Evolutionary conservation across 1,284 basidiomycete species (phyloP).

Genomic region (Cryptococcus sp.): DNA sequence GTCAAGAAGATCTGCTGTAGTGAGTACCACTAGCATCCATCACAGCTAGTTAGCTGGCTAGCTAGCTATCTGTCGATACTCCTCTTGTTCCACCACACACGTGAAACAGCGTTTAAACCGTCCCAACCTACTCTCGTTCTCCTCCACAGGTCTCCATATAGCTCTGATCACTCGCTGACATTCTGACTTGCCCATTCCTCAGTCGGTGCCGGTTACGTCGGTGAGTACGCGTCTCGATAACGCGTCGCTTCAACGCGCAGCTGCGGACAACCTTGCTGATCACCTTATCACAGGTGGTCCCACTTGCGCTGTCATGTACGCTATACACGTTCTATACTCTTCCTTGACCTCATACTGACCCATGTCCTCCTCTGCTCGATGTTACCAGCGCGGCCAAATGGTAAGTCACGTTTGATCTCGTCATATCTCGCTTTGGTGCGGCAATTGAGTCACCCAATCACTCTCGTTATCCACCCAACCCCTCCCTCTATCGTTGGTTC

Average conservation of each 20-base stretch:
- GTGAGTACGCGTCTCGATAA: conserved; percentile 57
- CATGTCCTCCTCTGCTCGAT: not conserved
- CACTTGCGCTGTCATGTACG: conserved; percentile 83
- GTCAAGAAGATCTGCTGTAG: conserved; percentile 90
- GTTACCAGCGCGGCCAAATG: conserved; percentile 39
- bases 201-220: conserved; percentile 97
- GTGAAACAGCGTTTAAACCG: no score
- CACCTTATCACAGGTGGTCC: conserved; percentile 68
- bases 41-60: conserved; percentile 7
- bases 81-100: no score
- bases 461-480: not conserved
- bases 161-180: conserved; percentile 14
- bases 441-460: not conserved
- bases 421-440: no score
- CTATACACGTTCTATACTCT: not conserved
- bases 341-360: conserved; percentile 7
- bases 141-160: conserved; percentile 1
- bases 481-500: not conserved
- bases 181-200: conserved; percentile 8
- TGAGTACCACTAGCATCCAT: conserved; percentile 56
- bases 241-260: conserved; percentile 6
- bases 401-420: conserved; percentile 22
- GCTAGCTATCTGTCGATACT: not conserved
- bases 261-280: conserved; percentile 13
- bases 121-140: conserved; percentile 20